Base-by-base conservation (phyloP, 306 rosid genomes). In the Boehmeria nivea region DNA sequence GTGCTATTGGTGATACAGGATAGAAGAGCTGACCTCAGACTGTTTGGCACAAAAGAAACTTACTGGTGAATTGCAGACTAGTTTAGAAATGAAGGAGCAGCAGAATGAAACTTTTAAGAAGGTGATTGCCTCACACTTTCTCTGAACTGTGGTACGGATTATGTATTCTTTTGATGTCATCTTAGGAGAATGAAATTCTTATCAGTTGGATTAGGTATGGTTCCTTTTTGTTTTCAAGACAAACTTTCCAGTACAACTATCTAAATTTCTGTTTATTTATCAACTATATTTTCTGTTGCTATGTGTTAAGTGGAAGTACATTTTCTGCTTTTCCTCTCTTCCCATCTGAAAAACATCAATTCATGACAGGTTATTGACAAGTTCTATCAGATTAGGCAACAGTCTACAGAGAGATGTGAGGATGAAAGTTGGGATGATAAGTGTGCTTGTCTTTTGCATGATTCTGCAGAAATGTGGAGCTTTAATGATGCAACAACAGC, bases 351-450 rank as follows among this genome's bases (percentile, higher is more conserved):
- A 64, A 56, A 31, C 20, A 47, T 70, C 37, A 78, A 46, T 66
- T 38, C 57, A 20, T 68, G 17, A 44, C 85, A 91, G 98, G 87
- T 84, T 18, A 59, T 91, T 21, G 68, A 73, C 65, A 87, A 87
- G 64, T 87, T 91, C 76, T 76, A 80, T 56, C 84, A 82, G 78
- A 82, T 91, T 75, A 87, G 78, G 70, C 89, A 78, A 63, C 61
- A 63, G 50, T 74, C 84, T 54, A 36, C 51, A 10, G 55, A 75
- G 64, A 80, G 51, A 51, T 71, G 50, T 59, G 81, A 59, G 60
- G 84, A 73, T 67, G 43, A 68, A 12, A 73, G 81, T 65, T 91
- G 89, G 99, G 86, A 84, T 52, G 77, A 72, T 40, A 91, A 84
- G 72, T 82, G 89, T 67, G 56, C 59, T 51, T 70, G 79, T 65